A percentile compares a stretch with the other conserved stretches of the same genome.
These are phyloP conservation scores for Talaromyces albobiverticillius DNA, from an alignment of 2,329 filamentous ascomycete genomes.

Conservation along the genomic window DNA sequence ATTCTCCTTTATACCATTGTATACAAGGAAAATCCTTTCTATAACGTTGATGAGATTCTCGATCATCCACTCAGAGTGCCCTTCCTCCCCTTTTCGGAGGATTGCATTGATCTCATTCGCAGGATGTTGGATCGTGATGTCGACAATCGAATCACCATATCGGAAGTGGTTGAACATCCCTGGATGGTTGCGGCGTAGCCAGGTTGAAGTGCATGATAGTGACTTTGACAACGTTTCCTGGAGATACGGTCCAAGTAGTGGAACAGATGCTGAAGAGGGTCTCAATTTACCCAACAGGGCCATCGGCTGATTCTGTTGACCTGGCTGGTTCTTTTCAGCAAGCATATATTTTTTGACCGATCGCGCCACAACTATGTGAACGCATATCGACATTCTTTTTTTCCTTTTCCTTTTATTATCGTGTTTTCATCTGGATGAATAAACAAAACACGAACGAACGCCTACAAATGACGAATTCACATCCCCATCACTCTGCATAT, in stretches of 20 bases:
- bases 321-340: no score
- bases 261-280: no score
- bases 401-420: slow-evolving; percentile 1
- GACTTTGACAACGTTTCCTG: no score
- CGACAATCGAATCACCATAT: slow-evolving; percentile 76
- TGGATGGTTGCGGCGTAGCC: slow-evolving; percentile 55
- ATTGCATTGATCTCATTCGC: slow-evolving; percentile 87
- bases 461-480: background rate
- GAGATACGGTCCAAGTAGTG: no score
- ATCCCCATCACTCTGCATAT: background rate
- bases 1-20: slow-evolving; percentile 98
- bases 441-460: background rate
- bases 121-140: slow-evolving; percentile 93
- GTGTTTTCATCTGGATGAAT: background rate
- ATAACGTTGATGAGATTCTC: slow-evolving; percentile 98
- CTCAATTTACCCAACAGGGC: no score
- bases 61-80: slow-evolving; percentile 92
- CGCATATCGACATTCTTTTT: background rate
- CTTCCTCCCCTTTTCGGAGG: slow-evolving; percentile 64
- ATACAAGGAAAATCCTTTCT: slow-evolving; percentile 99
- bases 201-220: no score
- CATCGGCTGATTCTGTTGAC: no score
- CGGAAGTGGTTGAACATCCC: slow-evolving; percentile 81
- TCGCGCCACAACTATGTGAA: background rate
- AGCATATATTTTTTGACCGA: background rate